Percentiles rank a stretch among this genome's conserved stretches.
These are phyloP conservation scores for Plasmodium ovale DNA, from an alignment of 169 alveolate species.

Conservation along the genomic window DNA sequence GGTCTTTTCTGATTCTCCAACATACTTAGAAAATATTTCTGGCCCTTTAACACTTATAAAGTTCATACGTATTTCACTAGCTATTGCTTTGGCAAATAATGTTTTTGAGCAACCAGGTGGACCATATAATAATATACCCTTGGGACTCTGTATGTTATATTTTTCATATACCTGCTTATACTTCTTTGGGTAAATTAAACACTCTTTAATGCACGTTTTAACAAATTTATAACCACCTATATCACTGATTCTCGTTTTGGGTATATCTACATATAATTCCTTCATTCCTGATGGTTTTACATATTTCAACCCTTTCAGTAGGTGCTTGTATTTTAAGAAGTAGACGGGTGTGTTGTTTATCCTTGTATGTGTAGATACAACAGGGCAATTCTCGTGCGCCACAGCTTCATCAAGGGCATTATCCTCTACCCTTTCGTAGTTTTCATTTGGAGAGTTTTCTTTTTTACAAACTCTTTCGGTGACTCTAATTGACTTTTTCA, in stretches of 20 bases:
- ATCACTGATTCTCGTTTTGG: slow-evolving; percentile 96
- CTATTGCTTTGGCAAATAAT: slow-evolving; percentile 99
- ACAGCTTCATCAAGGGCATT: not conserved
- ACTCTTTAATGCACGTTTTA: slow-evolving; percentile 93
- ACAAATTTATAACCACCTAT: slow-evolving; percentile 99
- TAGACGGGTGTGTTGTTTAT: not conserved
- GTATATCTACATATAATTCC: slow-evolving; percentile 92
- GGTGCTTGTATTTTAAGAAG: slow-evolving; percentile 47
- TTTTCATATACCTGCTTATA: slow-evolving; percentile 91
- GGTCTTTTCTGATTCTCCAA: slow-evolving; percentile 98
- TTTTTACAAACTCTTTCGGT: not conserved
- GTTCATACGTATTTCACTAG: slow-evolving; percentile 97
- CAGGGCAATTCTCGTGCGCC: not conserved
- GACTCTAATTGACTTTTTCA: not conserved
- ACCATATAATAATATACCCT: slow-evolving; percentile 98
- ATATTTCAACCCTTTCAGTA: slow-evolving; percentile 74
- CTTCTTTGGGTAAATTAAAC: slow-evolving; percentile 98
- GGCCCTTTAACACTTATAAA: slow-evolving; percentile 99
- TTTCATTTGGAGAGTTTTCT: not conserved
- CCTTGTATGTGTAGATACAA: not conserved
- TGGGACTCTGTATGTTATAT: slow-evolving; percentile 94
- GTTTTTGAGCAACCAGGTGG: slow-evolving; percentile 99
- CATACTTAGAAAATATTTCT: slow-evolving; percentile 98
- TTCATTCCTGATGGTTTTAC: slow-evolving; percentile 85
- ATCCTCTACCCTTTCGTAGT: not conserved